Percentiles rank a stretch among this genome's conserved stretches.
These are phyloP conservation scores for Stephanodiscus triporus DNA, from an alignment of 108 stramenopile species.

Conservation along the genomic window DNA sequence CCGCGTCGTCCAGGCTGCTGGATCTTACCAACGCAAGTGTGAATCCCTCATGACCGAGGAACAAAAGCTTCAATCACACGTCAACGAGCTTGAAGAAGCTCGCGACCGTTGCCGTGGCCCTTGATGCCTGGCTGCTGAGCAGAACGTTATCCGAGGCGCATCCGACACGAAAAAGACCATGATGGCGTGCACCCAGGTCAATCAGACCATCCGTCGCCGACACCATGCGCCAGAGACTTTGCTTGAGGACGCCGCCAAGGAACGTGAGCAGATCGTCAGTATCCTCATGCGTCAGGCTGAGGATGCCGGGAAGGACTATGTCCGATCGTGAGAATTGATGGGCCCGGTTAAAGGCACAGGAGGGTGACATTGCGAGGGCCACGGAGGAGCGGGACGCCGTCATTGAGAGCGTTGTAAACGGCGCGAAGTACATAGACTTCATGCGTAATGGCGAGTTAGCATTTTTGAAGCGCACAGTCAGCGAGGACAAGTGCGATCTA, in stretches of 20 bases:
- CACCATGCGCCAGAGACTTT: constrained; percentile 52
- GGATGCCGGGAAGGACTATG: constrained; percentile 48
- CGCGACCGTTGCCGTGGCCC: constrained; percentile 51
- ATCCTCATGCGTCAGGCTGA: constrained; percentile 63
- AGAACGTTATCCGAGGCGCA: constrained; percentile 65
- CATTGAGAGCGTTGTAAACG: constrained; percentile 55
- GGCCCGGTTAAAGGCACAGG: constrained; percentile 56
- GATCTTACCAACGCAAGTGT: constrained; percentile 44
- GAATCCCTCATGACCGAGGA: constrained; percentile 64
- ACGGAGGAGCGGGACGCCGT: constrained; percentile 53
- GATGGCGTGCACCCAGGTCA: constrained; percentile 44
- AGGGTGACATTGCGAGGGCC: constrained; percentile 41
- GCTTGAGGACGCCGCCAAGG: constrained; percentile 54
- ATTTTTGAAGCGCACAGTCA: constrained; percentile 49
- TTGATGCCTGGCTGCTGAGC: constrained; percentile 69
- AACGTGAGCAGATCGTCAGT: constrained; percentile 60
- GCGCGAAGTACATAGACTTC: constrained; percentile 54
- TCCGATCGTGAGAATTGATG: constrained; percentile 52
- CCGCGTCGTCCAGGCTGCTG: constrained; percentile 36
- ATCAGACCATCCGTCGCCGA: constrained; percentile 58
- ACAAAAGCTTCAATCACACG: constrained; percentile 43
- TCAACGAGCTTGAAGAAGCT: constrained; percentile 62
- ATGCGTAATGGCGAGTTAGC: constrained; percentile 53
- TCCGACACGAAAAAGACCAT: constrained; percentile 59
- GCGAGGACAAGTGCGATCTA: constrained; percentile 46